Evolutionary conservation across 2,329 filamentous ascomycete genomes (phyloP).

Genomic region (Cercospora berteroae): DNA sequence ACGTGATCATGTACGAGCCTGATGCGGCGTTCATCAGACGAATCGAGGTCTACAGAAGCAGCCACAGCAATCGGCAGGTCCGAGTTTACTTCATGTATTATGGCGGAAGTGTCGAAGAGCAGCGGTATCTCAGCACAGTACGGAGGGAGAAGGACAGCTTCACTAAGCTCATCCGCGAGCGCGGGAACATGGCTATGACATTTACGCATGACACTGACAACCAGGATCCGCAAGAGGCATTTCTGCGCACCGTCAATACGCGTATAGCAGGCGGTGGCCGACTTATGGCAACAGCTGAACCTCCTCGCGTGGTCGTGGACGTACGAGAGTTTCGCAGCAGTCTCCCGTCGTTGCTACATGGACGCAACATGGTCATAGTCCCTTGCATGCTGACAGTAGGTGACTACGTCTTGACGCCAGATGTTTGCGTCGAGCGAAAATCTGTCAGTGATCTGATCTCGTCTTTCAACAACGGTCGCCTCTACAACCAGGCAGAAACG

Average conservation of each 20-base stretch:
- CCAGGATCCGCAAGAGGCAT: constrained; percentile 83
- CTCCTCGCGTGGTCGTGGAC: constrained; percentile 88
- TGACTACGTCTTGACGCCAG: constrained; percentile 89
- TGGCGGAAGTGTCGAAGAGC: constrained; percentile 89
- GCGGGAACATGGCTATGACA: constrained; percentile 84
- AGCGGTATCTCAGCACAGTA: constrained; percentile 83
- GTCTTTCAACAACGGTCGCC: constrained; percentile 85
- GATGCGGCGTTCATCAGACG: constrained; percentile 90
- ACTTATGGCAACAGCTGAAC: constrained; percentile 76
- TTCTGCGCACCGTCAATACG: constrained; percentile 93
- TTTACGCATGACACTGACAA: constrained; percentile 69
- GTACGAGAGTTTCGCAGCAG: constrained; percentile 94
- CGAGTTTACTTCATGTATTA: constrained; percentile 98
- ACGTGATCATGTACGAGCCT: constrained; percentile 98
- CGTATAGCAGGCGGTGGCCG: constrained; percentile 91
- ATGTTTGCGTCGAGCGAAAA: constrained; percentile 92
- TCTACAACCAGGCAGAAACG: constrained; percentile 87
- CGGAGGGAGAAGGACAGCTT: constrained; percentile 97
- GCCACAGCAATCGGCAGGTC: constrained; percentile 83
- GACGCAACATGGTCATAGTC: constrained; percentile 80
- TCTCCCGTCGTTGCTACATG: constrained; percentile 86
- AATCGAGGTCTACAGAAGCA: constrained; percentile 93
- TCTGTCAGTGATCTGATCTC: constrained; percentile 86
- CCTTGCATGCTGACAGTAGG: constrained; percentile 96
- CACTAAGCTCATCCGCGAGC: constrained; percentile 89